Evolutionary conservation across 2,329 filamentous ascomycete species (phyloP), one percentile per base, ranked within the genome.

Genomic region (Cladophialophora bantiana): DNA sequence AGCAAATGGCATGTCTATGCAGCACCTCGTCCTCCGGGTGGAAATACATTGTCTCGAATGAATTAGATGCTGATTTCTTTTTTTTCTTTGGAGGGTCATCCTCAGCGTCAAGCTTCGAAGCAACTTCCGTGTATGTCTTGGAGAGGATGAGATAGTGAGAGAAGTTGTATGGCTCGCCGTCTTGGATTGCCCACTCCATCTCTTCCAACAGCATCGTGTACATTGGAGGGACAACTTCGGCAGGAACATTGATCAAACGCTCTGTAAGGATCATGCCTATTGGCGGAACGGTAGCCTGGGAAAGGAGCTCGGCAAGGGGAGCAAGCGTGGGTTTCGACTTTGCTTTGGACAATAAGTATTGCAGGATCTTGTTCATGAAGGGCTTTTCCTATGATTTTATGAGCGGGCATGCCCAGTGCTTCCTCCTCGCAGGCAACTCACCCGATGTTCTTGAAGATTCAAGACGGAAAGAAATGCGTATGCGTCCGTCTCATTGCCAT

Each of bases 191-290:
- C 76, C 90, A 94, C 74, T 90, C 85, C 59, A 99, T 89, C 84
- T 99, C 95, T 76, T 98, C 93, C 57, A 92, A 83, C 59, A 99
- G 86, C 93, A 97, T 97, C 59, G 86, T 88, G 85, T 97, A 98
- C 88, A 98, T 91, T 3, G 95, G 94, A 35, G 95, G 94, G 13
- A 93, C 88, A 70, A 97, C 89, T 79, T 98, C 92, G 15, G 92
- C 84, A n/a, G 95, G 95, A 84, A 97, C 94, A 82, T 99, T 99
- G 83, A 99, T 93, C 74, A 98, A 84, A 26, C 94, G 89, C 79
- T 99, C 95, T 2, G 93, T 92, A n/a, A 99, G 84, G 34, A 99
- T 86, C 15, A 99, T 83, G 3, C 93, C 95, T 64, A 97, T 86
- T 63, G 93, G 88, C 0, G 82, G 78, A 64, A 85, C 82, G 20